These are phyloP conservation scores for Boechera stricta DNA, from an alignment of 345 rosid species.

Conservation along the genomic window DNA sequence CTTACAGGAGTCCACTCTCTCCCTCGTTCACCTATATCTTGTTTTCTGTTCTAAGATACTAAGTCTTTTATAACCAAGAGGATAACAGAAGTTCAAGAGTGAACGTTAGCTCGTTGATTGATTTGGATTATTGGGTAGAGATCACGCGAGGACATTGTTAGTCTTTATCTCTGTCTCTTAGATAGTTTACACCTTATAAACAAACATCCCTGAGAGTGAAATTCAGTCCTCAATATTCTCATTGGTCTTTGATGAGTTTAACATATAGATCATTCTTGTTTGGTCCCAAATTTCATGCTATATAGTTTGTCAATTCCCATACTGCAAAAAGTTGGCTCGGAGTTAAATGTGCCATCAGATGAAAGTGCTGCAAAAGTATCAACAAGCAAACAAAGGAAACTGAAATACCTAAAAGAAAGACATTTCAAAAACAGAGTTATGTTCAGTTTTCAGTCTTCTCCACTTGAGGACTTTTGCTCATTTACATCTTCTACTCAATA, in stretches of 20 bases:
- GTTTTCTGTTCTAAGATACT: not conserved
- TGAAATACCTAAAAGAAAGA: not conserved
- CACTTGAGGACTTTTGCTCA: not conserved
- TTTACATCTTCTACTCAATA: too few relatives aligned
- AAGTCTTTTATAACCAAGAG: not conserved
- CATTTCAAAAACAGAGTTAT: conserved; percentile 2
- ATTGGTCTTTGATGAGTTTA: not conserved
- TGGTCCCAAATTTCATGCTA: not conserved
- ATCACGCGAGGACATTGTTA: not conserved
- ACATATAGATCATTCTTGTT: not conserved
- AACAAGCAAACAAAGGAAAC: not conserved
- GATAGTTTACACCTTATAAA: too few relatives aligned
- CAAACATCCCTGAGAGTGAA: not conserved
- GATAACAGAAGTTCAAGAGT: not conserved
- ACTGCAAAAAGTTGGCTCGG: not conserved
- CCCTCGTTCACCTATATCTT: not conserved
- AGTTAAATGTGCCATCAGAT: not conserved
- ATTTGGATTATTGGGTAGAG: not conserved
- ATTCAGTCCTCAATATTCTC: not conserved
- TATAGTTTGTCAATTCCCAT: not conserved
- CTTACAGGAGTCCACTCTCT: not conserved
- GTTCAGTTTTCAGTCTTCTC: not conserved
- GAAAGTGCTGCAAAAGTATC: conserved; percentile 8
- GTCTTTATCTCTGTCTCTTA: not conserved
- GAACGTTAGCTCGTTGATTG: not conserved